Conservation (phyloP, 306 rosid genomes). For the Cucumis cinereus region DNA sequence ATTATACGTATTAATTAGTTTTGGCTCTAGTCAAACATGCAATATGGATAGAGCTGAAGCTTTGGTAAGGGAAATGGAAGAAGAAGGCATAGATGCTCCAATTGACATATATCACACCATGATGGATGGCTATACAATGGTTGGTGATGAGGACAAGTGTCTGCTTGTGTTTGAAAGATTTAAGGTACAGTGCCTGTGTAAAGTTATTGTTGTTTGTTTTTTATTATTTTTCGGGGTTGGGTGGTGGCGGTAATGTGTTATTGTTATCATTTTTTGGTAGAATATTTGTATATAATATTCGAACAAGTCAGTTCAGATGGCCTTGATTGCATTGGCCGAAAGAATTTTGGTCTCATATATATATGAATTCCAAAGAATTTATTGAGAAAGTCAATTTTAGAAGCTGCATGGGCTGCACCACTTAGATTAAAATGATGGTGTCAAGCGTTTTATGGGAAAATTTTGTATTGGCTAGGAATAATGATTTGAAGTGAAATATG, state of each 20-base stretch:
- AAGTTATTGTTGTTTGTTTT: background rate
- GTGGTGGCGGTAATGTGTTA: background rate
- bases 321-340: background rate
- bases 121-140: conserved; percentile 98
- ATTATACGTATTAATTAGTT: background rate
- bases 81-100: conserved; percentile 90
- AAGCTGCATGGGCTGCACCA: background rate
- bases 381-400: background rate
- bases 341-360: background rate
- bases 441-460: background rate
- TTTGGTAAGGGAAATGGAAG: conserved; percentile 97
- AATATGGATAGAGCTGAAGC: conserved; percentile 76
- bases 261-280: background rate
- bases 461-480: background rate
- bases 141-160: conserved; percentile 75
- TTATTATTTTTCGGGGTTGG: too few relatives aligned
- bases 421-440: background rate
- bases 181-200: conserved; percentile 41
- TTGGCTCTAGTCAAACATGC: conserved; percentile 52
- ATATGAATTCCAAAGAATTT: background rate
- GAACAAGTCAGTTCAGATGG: background rate
- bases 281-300: background rate
- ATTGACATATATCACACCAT: conserved; percentile 92
- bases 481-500: background rate
- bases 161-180: conserved; percentile 83